A percentile compares a stretch with the other conserved stretches of the same genome.
Conservation (phyloP, 2,329 filamentous ascomycete genomes). For the Penicillium sp. region DNA sequence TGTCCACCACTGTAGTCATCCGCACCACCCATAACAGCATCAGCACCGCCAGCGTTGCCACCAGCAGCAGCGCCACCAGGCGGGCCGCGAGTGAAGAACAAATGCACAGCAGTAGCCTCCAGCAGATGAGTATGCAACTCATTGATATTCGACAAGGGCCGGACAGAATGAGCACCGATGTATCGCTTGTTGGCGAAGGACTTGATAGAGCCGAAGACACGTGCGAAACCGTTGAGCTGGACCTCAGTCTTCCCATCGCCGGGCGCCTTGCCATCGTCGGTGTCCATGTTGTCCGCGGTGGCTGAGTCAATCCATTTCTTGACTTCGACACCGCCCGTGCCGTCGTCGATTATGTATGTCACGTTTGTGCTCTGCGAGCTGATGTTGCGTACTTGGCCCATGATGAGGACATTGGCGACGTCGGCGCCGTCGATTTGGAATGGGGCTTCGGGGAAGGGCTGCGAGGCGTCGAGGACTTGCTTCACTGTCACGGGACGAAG, state of each 20-base stretch:
- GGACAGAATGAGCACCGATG: conserved; percentile 76
- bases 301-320: conserved; percentile 50
- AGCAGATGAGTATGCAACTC: conserved; percentile 91
- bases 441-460: conserved; percentile 70
- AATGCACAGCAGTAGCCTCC: conserved; percentile 83
- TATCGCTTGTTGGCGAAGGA: conserved; percentile 80
- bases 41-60: conserved; percentile 46
- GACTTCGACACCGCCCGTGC: conserved; percentile 85
- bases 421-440: conserved; percentile 80
- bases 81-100: conserved; percentile 75
- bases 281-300: conserved; percentile 47
- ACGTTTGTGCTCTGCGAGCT: conserved; percentile 85
- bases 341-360: conserved; percentile 91
- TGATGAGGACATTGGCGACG: conserved; percentile 75
- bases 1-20: conserved; percentile 30
- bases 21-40: conserved; percentile 36
- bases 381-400: conserved; percentile 87
- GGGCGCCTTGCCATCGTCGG: conserved; percentile 41
- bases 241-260: conserved; percentile 57
- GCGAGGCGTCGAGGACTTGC: conserved; percentile 80
- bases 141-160: conserved; percentile 79
- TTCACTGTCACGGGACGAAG: conserved; percentile 94
- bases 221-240: conserved; percentile 74
- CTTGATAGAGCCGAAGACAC: conserved; percentile 82
- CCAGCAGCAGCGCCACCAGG: conserved; percentile 48